Base-by-base conservation (phyloP, 164 flowering plant genomes). In the Magnolia officinalis region DNA sequence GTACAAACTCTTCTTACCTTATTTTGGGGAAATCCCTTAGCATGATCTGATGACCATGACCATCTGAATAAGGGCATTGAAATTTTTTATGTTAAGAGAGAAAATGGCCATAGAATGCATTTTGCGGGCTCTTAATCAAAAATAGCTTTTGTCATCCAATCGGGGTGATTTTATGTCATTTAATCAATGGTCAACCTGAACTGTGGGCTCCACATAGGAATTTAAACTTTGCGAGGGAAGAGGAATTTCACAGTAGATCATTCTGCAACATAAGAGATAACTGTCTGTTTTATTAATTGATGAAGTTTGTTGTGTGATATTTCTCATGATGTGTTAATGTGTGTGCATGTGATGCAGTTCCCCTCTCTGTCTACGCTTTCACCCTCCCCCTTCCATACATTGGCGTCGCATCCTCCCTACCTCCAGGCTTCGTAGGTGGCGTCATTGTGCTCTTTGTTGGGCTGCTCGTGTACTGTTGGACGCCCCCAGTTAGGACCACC, bases 371-470 rank as follows among this genome's bases (percentile, higher is more conserved):
- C 18, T 93, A 83, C 68, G 70, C 90, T 14, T 95, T 95, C 90
- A 95, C 99, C 4, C 77, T 93, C 76, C 99, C 98, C 0, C 85
- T 95, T 6, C 98, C 99, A 1, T 95, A 93, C 81, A 85, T 92
- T 37, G 95, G 98, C 2, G 89, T 84, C 6, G 87, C 92, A 55
- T 88, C 97, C 8, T 76, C 97, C 67, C 90, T 95, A 31, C 98
- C 98, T 4, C 75, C 88, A 1, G 97, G 96, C 20, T 95, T 95
- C 81, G 85, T 91, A 6, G 80, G 84, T 2, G 98, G 97, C 24
- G 90, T 88, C 63, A 51, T 83, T 64, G 72, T 93, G 74, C 95
- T 93, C 19, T 81, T 91, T 6, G 26, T 85, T 63, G 99, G 99
- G n/a, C 69, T 95, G 84, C 86, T 95, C 9, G 70, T 87, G 3